Percentiles rank a stretch among this genome's conserved stretches.
Conservation (phyloP, 2,329 filamentous ascomycete species). For the Nigrospora osmanthi region DNA sequence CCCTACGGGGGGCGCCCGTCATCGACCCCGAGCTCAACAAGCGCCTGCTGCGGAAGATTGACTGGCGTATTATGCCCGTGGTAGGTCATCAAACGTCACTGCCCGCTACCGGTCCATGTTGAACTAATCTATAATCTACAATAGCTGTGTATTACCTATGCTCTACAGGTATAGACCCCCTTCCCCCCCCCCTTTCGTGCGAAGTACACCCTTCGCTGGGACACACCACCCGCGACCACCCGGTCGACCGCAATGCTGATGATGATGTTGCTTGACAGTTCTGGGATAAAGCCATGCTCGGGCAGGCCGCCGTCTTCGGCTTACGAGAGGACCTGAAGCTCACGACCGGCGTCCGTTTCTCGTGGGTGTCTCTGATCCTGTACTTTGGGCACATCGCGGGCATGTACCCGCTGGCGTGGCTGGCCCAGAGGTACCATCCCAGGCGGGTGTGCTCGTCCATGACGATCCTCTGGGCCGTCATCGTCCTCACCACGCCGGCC, state of each 20-base stretch:
- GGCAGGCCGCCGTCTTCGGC: constrained; percentile 22
- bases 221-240: too few species aligned
- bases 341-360: constrained; percentile 19
- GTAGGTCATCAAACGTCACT: constrained; percentile 4
- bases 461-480: constrained; percentile 20
- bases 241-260: neutral
- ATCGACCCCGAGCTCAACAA: neutral
- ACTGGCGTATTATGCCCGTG: constrained; percentile 15
- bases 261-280: constrained; percentile 13
- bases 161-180: constrained; percentile 1
- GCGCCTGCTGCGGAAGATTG: constrained; percentile 9
- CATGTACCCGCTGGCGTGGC: constrained; percentile 20
- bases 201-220: too few species aligned
- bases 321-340: constrained; percentile 16
- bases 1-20: neutral
- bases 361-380: constrained; percentile 23
- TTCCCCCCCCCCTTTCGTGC: neutral
- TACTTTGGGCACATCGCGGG: constrained; percentile 23
- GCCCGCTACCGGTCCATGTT: too few species aligned
- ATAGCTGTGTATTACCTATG: constrained; percentile 20
- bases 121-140: neutral
- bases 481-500: constrained; percentile 22
- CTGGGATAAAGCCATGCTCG: constrained; percentile 14
- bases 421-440: constrained; percentile 19
- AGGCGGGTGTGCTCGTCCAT: constrained; percentile 19